A percentile compares a stretch with the other conserved stretches of the same genome.
These are phyloP conservation scores for Cyclocybe aegerita DNA, from an alignment of 768 basidiomycete genomes.

Conservation along the genomic window DNA sequence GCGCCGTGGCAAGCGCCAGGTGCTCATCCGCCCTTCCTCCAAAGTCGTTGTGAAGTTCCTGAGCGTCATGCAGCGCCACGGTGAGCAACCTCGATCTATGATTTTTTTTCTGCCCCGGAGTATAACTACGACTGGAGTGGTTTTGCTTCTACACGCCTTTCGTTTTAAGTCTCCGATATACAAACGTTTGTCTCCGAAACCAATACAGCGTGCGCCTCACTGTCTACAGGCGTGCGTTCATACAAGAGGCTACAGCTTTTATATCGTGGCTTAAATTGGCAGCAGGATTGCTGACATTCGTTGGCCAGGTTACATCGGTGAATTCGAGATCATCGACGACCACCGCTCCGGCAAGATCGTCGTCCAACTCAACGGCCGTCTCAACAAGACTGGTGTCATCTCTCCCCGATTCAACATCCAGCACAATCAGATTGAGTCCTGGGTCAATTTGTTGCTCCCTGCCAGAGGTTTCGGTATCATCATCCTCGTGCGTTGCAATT, in stretches of 20 bases:
- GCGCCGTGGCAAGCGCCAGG: constrained; percentile 99
- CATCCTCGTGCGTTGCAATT: constrained; percentile 73
- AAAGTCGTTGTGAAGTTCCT: constrained; percentile 99
- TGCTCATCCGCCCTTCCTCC: constrained; percentile 94
- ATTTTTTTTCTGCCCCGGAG: constrained; percentile 46
- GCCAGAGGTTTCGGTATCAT: constrained; percentile 96
- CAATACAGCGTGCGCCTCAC: constrained; percentile 54
- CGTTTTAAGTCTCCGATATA: constrained; percentile 88
- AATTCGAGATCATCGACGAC: constrained; percentile 98
- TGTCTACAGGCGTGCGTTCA: constrained; percentile 49
- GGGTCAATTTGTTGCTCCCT: constrained; percentile 97
- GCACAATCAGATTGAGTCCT: constrained; percentile 86
- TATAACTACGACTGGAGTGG: constrained; percentile 85
- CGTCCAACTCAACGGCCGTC: constrained; percentile 94
- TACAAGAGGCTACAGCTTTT: constrained; percentile 48
- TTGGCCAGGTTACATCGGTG: constrained; percentile 87
- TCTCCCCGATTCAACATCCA: constrained; percentile 99
- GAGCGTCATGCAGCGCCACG: constrained; percentile 98
- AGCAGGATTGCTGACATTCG: constrained; percentile 7
- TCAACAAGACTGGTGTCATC: constrained; percentile 99
- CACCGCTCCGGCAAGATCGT: constrained; percentile 98
- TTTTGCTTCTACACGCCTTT: constrained; percentile 57
- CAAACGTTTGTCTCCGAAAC: constrained; percentile 47
- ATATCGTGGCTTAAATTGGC: constrained; percentile 8
- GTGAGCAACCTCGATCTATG: constrained; percentile 44